Percentiles rank a stretch among this genome's conserved stretches.
phyloP scores from a whole-genome alignment of 2,329 filamentous ascomycete species.

The Diaporthe citrichinensis region DNA sequence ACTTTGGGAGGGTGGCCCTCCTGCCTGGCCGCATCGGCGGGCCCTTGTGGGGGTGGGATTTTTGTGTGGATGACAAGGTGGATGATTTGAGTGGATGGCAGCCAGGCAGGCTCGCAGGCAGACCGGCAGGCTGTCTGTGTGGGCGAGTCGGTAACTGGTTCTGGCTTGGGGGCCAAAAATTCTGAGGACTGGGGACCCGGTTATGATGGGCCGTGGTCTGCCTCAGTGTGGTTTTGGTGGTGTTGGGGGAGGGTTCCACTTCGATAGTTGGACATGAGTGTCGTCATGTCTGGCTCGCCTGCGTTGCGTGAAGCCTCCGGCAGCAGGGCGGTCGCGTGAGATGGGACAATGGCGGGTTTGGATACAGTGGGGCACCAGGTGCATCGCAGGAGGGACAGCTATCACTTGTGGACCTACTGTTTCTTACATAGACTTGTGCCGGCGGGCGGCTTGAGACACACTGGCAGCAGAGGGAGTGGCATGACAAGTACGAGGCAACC shows the following conservation, averaged over 20 bases:
- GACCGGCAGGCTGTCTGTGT: neutral
- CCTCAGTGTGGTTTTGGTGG: conserved; percentile 8
- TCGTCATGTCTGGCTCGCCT: conserved; percentile 23
- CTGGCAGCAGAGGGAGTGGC: neutral
- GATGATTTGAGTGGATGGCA: no score
- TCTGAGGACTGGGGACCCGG: neutral
- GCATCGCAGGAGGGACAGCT: neutral
- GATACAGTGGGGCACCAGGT: neutral
- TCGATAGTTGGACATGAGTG: neutral
- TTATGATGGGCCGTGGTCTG: conserved; percentile 13
- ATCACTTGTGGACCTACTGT: neutral
- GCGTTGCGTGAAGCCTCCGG: neutral
- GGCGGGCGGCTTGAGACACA: neutral
- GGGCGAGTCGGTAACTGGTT: conserved; percentile 7
- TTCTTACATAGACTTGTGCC: neutral
- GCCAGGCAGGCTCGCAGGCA: neutral
- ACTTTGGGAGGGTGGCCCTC: neutral
- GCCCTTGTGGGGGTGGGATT: neutral
- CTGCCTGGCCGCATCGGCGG: neutral
- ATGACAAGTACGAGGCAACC: neutral
- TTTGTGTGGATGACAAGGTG: no score
- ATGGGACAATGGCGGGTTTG: neutral
- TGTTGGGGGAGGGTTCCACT: neutral
- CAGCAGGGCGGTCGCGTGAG: neutral
- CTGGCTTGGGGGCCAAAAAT: neutral